Evolutionary conservation across 177 flowering plant genomes (phyloP), one percentile per base, ranked within the genome.

Genomic region (Vitis hybrid): DNA sequence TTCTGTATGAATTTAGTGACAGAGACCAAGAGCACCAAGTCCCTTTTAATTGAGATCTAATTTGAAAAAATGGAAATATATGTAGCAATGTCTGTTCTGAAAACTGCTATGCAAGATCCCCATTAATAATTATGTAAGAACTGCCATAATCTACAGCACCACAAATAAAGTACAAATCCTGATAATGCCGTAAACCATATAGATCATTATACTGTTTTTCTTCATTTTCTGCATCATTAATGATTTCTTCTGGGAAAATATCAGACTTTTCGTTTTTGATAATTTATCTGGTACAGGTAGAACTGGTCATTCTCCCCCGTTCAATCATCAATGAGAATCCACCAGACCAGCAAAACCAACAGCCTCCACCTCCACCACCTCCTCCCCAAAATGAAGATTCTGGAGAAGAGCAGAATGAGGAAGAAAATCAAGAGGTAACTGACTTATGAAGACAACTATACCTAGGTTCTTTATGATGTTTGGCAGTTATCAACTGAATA

Each of bases 331-430:
- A 66, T 71, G 99, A 95, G 44, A 92, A 71, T 59, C 99, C 94
- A 58, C 92, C 92, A 13, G 97, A 95, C 20, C 91, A 89, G 75
- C 92, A 90, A 81, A 88, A 95, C 74, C 95, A 91, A 73, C 97
- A 85, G 72, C 97, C 97, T 68, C 99, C 98, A 58, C 98, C 98
- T 60, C 97, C 98, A 18, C 98, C 98, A 18, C 95, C 98, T 44
- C 94, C 98, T 61, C 92, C 85, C 65, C 94, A 94, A 79, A 88
- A 84, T 80, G 83, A 90, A 77, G 96, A 94, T 76, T 78, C 92
- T 72, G 77, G 82, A 31, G 96, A 95, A 59, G 94, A 92, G 67
- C 87, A 92, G 75, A 79, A 84, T 65, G 91, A 90, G 49, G 92
- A 87, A 75, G 89, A 92, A 76, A 88, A 95, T 72, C 78, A 92